A percentile compares a stretch with the other conserved stretches of the same genome.
These are phyloP conservation scores for Trichoderma hamatum DNA, from an alignment of 2,329 filamentous ascomycete genomes.

Conservation along the genomic window DNA sequence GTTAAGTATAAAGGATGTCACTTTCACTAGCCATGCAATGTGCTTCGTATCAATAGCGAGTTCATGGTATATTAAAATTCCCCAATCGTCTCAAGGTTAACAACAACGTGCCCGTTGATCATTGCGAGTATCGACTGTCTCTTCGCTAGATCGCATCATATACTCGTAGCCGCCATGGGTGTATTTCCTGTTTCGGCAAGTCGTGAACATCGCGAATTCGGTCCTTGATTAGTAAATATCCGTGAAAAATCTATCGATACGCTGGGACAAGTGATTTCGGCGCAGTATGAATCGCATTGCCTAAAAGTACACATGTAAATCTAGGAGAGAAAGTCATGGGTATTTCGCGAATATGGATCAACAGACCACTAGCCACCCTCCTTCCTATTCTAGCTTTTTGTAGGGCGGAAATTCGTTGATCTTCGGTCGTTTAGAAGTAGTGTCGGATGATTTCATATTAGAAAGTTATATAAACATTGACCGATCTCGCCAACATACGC, in stretches of 20 bases:
- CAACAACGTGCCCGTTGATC: background rate
- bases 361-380: background rate
- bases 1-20: background rate
- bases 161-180: background rate
- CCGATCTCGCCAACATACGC: background rate
- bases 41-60: background rate
- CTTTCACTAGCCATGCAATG: background rate
- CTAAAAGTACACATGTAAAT: background rate
- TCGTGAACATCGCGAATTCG: background rate
- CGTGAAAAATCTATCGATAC: background rate
- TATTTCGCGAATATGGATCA: background rate
- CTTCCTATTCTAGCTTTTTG: slow-evolving; percentile 6
- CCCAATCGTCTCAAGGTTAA: background rate
- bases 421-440: background rate
- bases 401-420: background rate
- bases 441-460: background rate
- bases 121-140: background rate
- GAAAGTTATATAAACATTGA: background rate
- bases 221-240: slow-evolving; percentile 1
- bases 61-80: background rate
- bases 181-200: background rate
- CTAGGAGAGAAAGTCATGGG: slow-evolving; percentile 1
- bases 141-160: background rate
- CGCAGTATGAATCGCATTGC: background rate
- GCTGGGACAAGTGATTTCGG: background rate